A percentile compares a stretch with the other conserved stretches of the same genome.
Evolutionary conservation across 805 yeast species (phyloP).

Genomic region (Starmerella etchellsii): DNA sequence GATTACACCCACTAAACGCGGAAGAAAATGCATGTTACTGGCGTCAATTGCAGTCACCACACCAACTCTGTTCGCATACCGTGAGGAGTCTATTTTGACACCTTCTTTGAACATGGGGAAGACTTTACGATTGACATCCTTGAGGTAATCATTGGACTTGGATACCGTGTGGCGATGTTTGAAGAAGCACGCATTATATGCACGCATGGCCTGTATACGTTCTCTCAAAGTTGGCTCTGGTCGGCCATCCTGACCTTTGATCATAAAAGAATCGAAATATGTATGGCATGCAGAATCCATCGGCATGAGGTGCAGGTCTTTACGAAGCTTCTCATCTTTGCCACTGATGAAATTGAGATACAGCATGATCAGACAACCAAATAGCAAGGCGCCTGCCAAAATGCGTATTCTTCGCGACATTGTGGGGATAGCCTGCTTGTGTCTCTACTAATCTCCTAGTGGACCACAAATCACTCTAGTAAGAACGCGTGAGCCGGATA

Average conservation of each 20-base stretch:
- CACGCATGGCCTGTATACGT: conserved; percentile 1
- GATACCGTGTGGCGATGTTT: not conserved
- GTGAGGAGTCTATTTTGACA: not conserved
- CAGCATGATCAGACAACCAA: too few relatives aligned
- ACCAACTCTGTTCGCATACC: not conserved
- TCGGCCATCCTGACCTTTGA: not conserved
- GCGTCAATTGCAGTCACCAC: conserved; percentile 1
- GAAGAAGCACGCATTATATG: conserved; percentile 3
- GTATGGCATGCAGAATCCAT: not conserved
- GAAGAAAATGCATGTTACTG: not conserved
- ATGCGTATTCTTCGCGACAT: too few relatives aligned
- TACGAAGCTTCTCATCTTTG: too few relatives aligned
- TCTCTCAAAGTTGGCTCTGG: not conserved
- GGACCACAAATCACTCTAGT: too few relatives aligned
- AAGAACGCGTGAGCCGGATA: too few relatives aligned
- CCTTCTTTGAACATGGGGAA: not conserved
- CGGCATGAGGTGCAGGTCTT: not conserved
- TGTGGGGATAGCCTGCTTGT: too few relatives aligned
- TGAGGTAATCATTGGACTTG: not conserved
- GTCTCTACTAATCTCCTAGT: too few relatives aligned
- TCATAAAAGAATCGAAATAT: not conserved
- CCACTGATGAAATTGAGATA: too few relatives aligned
- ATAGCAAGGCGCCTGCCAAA: too few relatives aligned
- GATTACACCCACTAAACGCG: not conserved
- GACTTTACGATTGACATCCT: not conserved